Evolutionary conservation across 2,329 filamentous ascomycete species (phyloP).

Genomic region (Aspergillus neoniger): DNA sequence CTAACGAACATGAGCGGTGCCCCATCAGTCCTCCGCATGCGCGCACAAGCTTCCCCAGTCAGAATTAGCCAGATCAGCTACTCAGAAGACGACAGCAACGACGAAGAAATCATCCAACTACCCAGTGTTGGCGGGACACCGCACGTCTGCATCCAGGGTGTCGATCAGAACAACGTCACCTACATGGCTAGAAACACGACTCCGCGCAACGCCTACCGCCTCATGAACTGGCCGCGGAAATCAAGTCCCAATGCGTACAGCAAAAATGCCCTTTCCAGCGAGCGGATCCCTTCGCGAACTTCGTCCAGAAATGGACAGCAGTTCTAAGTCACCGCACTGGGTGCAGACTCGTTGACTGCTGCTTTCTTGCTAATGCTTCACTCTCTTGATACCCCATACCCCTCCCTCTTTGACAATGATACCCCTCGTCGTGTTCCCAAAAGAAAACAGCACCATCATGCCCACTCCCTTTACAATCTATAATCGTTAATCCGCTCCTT

Average conservation of each 20-base stretch:
- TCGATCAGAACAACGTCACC: constrained; percentile 38
- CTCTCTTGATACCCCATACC: neutral
- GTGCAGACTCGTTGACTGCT: constrained; percentile 32
- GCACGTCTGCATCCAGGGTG: constrained; percentile 32
- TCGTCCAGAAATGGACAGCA: neutral
- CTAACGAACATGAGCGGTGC: constrained; percentile 17
- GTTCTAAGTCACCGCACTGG: constrained; percentile 19
- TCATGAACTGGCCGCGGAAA: constrained; percentile 36
- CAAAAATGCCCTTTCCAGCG: neutral
- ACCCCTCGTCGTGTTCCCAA: neutral
- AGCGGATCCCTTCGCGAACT: neutral
- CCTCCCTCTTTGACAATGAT: neutral
- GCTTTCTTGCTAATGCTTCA: neutral
- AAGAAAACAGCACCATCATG: neutral
- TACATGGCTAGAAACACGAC: constrained; percentile 33
- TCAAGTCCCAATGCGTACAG: constrained; percentile 12
- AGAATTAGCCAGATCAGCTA: constrained; percentile 22
- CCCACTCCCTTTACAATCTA: neutral
- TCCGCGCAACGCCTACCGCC: constrained; percentile 29
- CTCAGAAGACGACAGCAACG: constrained; percentile 33
- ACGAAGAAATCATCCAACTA: constrained; percentile 40
- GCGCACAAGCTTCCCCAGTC: constrained; percentile 34
- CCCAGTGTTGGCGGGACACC: constrained; percentile 29
- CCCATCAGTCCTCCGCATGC: constrained; percentile 36
- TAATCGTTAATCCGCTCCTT: neutral